Percentiles rank a stretch among this genome's conserved stretches.
These are phyloP conservation scores for Styphnolobium japonicum DNA, from an alignment of 306 rosid species.

Conservation along the genomic window DNA sequence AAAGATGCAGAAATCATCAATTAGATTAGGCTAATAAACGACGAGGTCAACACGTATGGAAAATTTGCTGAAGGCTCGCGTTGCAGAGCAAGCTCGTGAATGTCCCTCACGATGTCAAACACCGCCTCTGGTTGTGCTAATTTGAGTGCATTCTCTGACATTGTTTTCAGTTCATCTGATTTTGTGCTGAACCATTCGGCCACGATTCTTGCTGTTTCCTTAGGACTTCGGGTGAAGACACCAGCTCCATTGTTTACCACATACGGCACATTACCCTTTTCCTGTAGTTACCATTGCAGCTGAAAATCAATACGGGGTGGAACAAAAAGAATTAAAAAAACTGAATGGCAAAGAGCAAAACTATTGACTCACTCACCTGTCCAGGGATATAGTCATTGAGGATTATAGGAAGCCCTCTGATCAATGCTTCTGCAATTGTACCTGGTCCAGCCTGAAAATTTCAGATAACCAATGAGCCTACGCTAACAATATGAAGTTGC, in stretches of 20 bases:
- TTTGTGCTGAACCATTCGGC: slow-evolving; percentile 88
- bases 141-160: slow-evolving; percentile 80
- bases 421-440: slow-evolving; percentile 96
- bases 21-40: slow-evolving; percentile 72
- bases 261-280: slow-evolving; percentile 94
- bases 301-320: neutral
- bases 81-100: slow-evolving; percentile 75
- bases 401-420: slow-evolving; percentile 93
- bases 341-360: neutral
- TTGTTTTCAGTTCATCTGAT: slow-evolving; percentile 57
- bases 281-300: slow-evolving; percentile 45
- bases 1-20: neutral
- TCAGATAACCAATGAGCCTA: slow-evolving; percentile 16
- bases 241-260: slow-evolving; percentile 97
- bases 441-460: slow-evolving; percentile 95
- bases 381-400: slow-evolving; percentile 98
- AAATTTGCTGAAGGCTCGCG: slow-evolving; percentile 61
- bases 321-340: neutral
- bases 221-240: slow-evolving; percentile 88
- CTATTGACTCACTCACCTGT: slow-evolving; percentile 53
- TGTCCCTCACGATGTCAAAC: slow-evolving; percentile 84
- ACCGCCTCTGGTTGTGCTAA: slow-evolving; percentile 97
- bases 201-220: slow-evolving; percentile 78
- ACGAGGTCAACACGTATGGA: slow-evolving; percentile 78
- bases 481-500: neutral